Conservation (phyloP, 2,329 filamentous ascomycete species). For the Lithohypha guttulata region DNA sequence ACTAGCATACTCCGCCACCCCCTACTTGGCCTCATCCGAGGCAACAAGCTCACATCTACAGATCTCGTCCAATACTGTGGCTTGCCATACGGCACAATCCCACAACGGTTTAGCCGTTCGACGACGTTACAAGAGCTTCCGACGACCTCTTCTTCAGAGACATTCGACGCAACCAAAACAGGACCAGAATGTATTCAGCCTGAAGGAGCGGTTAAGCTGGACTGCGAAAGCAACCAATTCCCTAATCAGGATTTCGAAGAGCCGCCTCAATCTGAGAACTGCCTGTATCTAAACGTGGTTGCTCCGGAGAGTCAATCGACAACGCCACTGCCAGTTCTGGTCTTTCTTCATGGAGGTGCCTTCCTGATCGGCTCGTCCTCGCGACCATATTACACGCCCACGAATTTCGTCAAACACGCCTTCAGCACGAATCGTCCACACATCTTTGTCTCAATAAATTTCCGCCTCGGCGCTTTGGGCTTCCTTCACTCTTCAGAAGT, state of each 20-base stretch:
- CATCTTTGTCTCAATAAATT: constrained; percentile 25
- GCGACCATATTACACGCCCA: not conserved
- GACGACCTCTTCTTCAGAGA: not conserved
- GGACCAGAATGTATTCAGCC: constrained; percentile 27
- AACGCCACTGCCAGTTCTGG: constrained; percentile 10
- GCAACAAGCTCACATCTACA: not conserved
- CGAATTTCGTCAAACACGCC: not conserved
- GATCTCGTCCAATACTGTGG: not conserved
- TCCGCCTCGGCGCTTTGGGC: constrained; percentile 27
- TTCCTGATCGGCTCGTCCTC: constrained; percentile 3
- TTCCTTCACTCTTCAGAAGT: constrained; percentile 20
- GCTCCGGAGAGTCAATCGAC: constrained; percentile 7
- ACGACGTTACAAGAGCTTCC: constrained; percentile 1
- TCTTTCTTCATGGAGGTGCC: constrained; percentile 14
- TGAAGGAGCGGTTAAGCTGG: constrained; percentile 70
- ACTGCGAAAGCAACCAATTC: constrained; percentile 58
- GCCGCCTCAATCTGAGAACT: constrained; percentile 5
- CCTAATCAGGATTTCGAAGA: not conserved
- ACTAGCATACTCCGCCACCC: constrained; percentile 1
- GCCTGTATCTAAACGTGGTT: constrained; percentile 8
- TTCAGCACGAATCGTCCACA: not conserved
- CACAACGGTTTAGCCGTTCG: constrained; percentile 11
- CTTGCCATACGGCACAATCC: constrained; percentile 7
- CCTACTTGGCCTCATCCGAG: not conserved
- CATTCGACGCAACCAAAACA: not conserved